These are phyloP conservation scores for Anisodus acutangulus DNA, from an alignment of 257 asterid species.

Conservation along the genomic window DNA sequence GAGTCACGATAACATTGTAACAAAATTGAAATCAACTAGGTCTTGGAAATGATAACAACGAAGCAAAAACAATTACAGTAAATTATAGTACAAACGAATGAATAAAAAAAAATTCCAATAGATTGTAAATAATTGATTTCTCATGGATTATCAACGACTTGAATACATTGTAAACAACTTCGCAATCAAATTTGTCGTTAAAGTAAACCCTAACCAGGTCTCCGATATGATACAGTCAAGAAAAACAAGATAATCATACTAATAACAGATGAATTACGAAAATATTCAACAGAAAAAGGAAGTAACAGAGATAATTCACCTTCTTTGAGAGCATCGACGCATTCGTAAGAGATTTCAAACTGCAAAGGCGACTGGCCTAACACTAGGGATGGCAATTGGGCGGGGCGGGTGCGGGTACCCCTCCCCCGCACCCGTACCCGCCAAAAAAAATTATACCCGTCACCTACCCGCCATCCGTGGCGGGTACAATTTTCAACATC, in stretches of 20 bases:
- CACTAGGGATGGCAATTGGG: no score
- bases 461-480: no score
- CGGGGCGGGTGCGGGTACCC: no score
- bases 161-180: background rate
- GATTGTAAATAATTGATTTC: background rate
- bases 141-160: background rate
- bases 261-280: no score
- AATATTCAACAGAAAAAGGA: no score
- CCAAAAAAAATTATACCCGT: no score
- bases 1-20: background rate
- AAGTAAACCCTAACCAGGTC: background rate
- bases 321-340: constrained; percentile 84
- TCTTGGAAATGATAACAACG: background rate
- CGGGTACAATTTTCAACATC: no score
- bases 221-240: no score
- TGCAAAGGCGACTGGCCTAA: constrained; percentile 77
- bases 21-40: background rate
- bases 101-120: no score
- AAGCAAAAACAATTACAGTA: background rate
- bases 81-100: background rate
- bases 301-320: constrained; percentile 47
- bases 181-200: no score
- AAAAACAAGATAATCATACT: no score
- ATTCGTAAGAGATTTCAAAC: constrained; percentile 96
- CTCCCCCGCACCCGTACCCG: no score